Base-by-base conservation (phyloP, 257 asterid species). In the Jacaranda copaia region DNA sequence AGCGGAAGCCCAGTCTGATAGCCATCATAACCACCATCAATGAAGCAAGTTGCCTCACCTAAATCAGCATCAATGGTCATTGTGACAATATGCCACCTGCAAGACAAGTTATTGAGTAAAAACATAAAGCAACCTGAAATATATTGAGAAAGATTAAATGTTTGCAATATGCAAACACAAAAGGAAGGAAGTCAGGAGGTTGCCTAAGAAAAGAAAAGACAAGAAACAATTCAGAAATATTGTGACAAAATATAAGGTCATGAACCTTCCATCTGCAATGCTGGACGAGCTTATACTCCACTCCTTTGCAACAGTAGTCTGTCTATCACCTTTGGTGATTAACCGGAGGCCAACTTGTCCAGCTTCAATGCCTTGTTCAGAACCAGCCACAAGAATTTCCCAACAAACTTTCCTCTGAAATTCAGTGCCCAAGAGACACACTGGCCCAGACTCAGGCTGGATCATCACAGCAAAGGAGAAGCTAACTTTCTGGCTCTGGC, bases 291-390 rank as follows among this genome's bases (percentile, higher is more conserved):
- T 91, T 70, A 96, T 88, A 87, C 87, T 88, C 99, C 99, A 96
- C 86, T 96, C 99, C 81, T 91, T 93, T 12, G 96, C 93, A 60
- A 96, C 90, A 78, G 90, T 88, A 75, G 90, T 85, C 84, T 93
- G 98, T 77, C 96, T 91, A 80, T 96, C 99, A 75, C 97, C 97
- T 85, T 93, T 96, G 25, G 93, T 91, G 61, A 96, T 93, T 67
- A 93, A 75, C 56, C 98, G 91, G 49, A 96, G 87, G 76, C 97
- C 99, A 79, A 96, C 97, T 88, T 96, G 99, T 63, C 99, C 99
- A 83, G 99, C 94, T 83, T 96, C 99, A 75, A 96, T 93, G 56
- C 99, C 99, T 85, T 96, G 99, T 79, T 96, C 99, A 40, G 99
- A 87, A 78, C 99, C 99, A 72, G 98, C 99, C 82, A 96, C 98